Evolutionary conservation across 2,329 filamentous ascomycete species (phyloP), one percentile per base, ranked within the genome.

Genomic region (Sarocladiaceae sp.): DNA sequence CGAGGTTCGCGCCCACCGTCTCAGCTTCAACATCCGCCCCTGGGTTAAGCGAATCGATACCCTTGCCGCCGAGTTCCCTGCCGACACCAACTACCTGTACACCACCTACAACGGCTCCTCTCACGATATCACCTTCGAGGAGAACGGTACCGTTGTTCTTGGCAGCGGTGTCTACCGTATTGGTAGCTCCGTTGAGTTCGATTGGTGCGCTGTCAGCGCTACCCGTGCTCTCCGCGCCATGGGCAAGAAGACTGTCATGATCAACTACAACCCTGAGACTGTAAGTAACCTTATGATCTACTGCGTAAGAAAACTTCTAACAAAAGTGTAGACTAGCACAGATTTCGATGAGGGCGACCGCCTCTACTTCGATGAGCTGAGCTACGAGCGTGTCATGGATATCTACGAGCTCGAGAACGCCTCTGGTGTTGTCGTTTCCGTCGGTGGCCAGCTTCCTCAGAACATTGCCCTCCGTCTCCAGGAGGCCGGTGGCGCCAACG

Each of bases 11-110:
- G 88, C 90, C 55, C 82, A 84, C 65, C 84, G 94, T 67, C 85
- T 88, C 75, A 81, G 84, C 69, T 94, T 97, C 68, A 90, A 88
- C 55, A 93, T 99, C 71, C 87, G 80, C 56, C 94, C 94, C 6
- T 99, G 90, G 82, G 94, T 99, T 53, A 99, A 97, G 86, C 95
- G 87, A 78, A 97, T 99, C 62, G 94, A 99, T 66, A 99, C 94
- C 18, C 80, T 99, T 55, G 94, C 94, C 60, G 94, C 94, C 37
- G 94, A 99, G 71, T 97, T 97, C 77, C 92, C 92, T 28, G 92
- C 91, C 37, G 81, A 94, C 59, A 96, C 92, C 55, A 96, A 97
- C 79, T 97, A 96, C 72, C 82, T 95, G 23, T 96, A 97, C 76
- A 97, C 93, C 3, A 97, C 94, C 26, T 99, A 99, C 78, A 97